These are phyloP conservation scores for Cokeromyces recurvatus DNA, from an alignment of 371 early-diverging fungal species.

Conservation along the genomic window DNA sequence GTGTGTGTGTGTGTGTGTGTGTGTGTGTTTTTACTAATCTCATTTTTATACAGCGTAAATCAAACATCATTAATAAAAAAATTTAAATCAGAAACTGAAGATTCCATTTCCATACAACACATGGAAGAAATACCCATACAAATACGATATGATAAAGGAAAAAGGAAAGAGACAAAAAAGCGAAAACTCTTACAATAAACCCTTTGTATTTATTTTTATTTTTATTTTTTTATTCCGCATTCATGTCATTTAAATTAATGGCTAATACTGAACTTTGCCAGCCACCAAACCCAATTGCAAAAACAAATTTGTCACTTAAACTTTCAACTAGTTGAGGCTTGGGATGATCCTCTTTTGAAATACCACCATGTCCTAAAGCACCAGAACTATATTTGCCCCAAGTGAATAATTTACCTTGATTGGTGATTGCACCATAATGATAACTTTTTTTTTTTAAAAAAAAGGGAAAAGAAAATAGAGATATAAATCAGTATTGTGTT, in stretches of 20 bases:
- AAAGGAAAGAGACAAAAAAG: too few species aligned
- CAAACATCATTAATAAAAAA: too few species aligned
- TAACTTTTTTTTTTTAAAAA: too few species aligned
- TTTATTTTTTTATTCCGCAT: background rate
- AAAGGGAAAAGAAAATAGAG: too few species aligned
- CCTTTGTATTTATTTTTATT: background rate
- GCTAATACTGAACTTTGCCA: slow-evolving; percentile 28
- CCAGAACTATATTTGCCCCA: slow-evolving; percentile 38
- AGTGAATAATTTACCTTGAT: slow-evolving; percentile 30
- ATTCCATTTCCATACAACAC: too few species aligned
- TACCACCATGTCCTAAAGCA: slow-evolving; percentile 35
- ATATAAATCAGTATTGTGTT: too few species aligned
- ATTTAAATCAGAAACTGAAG: too few species aligned
- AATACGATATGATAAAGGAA: too few species aligned
- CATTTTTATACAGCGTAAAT: too few species aligned
- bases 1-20: too few species aligned
- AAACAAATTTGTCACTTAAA: slow-evolving; percentile 16
- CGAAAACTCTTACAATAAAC: background rate
- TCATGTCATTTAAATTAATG: background rate
- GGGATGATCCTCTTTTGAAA: background rate
- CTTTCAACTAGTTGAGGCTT: slow-evolving; percentile 7
- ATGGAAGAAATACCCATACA: too few species aligned
- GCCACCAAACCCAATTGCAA: slow-evolving; percentile 31
- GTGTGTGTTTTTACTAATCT: too few species aligned
- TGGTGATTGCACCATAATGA: slow-evolving; percentile 43